Conservation (phyloP, 805 yeast species). For the Priceomyces castillae region DNA sequence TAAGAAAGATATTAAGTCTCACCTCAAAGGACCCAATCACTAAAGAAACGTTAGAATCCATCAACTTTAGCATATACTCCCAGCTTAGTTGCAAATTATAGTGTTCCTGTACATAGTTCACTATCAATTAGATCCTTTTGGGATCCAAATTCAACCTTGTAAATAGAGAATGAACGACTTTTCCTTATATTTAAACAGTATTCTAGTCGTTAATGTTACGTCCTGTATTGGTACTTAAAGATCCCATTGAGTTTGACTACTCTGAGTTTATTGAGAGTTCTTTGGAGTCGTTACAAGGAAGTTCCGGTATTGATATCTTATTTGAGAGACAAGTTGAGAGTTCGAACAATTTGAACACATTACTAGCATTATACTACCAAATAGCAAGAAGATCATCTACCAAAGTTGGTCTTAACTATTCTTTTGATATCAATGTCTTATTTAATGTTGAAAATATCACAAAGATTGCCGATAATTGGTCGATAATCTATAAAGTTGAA, state of each 20-base stretch:
- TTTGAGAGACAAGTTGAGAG: conserved; percentile 18
- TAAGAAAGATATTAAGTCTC: conserved; percentile 18
- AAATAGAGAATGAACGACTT: too few relatives aligned
- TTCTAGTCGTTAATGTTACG: neutral
- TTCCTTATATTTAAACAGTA: too few relatives aligned
- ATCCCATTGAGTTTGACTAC: conserved; percentile 16
- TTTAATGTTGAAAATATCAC: conserved; percentile 17
- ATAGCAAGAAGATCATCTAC: conserved; percentile 21
- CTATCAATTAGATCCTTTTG: neutral
- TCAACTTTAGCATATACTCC: conserved; percentile 1
- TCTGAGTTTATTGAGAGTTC: conserved; percentile 7
- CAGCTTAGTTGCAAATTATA: conserved; percentile 1
- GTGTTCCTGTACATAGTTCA: conserved; percentile 1
- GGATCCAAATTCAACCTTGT: neutral
- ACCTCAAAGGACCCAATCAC: conserved; percentile 12
- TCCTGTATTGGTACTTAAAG: conserved; percentile 9
- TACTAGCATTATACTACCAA: conserved; percentile 30
- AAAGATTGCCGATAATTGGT: neutral
- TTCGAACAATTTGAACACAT: conserved; percentile 22
- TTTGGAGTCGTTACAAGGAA: conserved; percentile 1
- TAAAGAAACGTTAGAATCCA: conserved; percentile 11
- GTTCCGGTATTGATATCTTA: conserved; percentile 22
- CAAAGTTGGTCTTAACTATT: conserved; percentile 19
- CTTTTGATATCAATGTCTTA: conserved; percentile 28
- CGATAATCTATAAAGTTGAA: neutral